Conservation (phyloP, 75 land plant genomes). For the Cunninghamia lanceolata region DNA sequence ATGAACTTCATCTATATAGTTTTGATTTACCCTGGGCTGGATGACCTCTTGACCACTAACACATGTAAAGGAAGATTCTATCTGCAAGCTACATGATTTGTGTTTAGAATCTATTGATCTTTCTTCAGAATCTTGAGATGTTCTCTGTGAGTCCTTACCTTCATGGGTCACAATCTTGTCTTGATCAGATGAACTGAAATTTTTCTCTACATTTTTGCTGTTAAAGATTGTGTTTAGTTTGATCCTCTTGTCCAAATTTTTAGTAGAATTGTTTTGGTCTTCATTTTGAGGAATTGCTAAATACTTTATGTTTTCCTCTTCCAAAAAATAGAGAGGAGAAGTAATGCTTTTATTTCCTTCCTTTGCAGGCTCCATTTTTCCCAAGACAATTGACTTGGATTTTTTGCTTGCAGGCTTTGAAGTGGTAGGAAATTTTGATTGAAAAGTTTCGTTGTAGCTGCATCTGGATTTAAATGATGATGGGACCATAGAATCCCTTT, state of each 20-base stretch:
- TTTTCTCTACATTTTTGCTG: neutral
- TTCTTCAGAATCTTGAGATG: neutral
- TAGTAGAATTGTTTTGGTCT: neutral
- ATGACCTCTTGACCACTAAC: neutral
- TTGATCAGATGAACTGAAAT: neutral
- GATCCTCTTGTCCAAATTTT: neutral
- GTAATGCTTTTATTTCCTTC: neutral
- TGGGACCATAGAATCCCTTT: neutral
- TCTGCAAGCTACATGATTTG: neutral
- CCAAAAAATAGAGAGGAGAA: neutral
- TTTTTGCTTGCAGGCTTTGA: neutral
- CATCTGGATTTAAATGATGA: neutral
- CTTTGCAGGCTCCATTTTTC: neutral
- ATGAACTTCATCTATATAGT: neutral
- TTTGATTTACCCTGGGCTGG: neutral
- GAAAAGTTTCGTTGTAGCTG: neutral
- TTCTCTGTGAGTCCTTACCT: neutral
- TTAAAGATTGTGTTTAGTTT: neutral
- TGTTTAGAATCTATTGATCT: neutral
- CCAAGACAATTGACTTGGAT: slow-evolving; percentile 1
- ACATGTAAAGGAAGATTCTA: neutral
- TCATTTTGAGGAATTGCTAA: neutral
- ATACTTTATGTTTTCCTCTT: neutral
- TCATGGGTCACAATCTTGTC: neutral
- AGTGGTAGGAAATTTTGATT: neutral